Evolutionary conservation across 2,329 filamentous ascomycete species (phyloP), one percentile per base, ranked within the genome.

Genomic region (Gnomoniopsis smithogilvyi): DNA sequence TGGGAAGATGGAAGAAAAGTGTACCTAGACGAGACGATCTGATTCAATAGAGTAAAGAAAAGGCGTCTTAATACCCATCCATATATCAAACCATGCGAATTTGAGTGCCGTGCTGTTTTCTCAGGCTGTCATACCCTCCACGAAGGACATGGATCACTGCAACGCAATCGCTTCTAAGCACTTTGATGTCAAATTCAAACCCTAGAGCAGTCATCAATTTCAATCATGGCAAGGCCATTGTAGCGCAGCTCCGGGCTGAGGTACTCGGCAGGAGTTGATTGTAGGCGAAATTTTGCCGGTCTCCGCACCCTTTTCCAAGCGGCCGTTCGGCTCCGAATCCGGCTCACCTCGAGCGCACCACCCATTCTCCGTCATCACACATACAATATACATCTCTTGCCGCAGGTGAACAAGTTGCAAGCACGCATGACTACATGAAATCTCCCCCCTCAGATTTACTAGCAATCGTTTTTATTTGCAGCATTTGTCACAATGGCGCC

Each of bases 401-500:
- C 47, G 14, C 53, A 34, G 24, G n/a, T 6, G 24, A 36, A 45
- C 19, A 11, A 45, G 14, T 45, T 17, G 19, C 12, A 21, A 24
- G 22, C 2, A 21, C n/a, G 12, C 21, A 26, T n/a, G 33, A 10
- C 19, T 19, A 36, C 2, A 17, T 22, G 21, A n/a, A n/a, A 3
- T n/a, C 26, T 2, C 17, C 1, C 24, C 11, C 12, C 7, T 14
- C n/a, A 19, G 6, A 14, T 21, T 36, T 22, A 21, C 19, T 33
- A 17, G n/a, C 14, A 33, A 1, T 24, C 33, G n/a, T n/a, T 38
- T 41, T 15, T 10, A 6, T 4, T 8, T 14, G 15, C 15, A 17
- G n/a, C 64, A 36, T 64, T 62, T 36, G 8, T 46, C 50, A 64
- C 62, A 33, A 76, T 77, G 73, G 70, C 74, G 10, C 71, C 75